Percentiles rank a stretch among this genome's conserved stretches.
phyloP scores from a whole-genome alignment of 345 rosid species.

The Angophora floribunda region DNA sequence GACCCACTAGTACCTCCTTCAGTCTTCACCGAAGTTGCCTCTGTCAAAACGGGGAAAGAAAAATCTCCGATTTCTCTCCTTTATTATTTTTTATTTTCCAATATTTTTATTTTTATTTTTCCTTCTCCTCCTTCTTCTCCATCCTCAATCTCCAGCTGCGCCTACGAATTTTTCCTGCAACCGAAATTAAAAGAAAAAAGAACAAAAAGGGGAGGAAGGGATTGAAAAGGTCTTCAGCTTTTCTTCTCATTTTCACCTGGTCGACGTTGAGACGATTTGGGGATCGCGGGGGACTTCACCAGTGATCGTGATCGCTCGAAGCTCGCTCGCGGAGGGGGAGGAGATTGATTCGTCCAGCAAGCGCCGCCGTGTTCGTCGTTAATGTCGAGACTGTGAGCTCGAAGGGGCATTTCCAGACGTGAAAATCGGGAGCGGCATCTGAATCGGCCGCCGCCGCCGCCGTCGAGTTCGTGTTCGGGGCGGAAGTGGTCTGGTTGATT shows the following conservation, averaged over 20 bases:
- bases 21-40: neutral
- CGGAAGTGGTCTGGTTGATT: neutral
- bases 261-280: neutral
- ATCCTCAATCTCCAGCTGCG: neutral
- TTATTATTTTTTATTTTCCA: neutral
- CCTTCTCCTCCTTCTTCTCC: neutral
- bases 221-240: neutral
- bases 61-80: neutral
- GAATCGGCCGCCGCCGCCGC: neutral
- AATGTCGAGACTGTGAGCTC: neutral
- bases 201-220: neutral
- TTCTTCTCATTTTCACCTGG: neutral
- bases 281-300: neutral
- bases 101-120: neutral
- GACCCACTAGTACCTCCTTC: neutral
- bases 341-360: neutral
- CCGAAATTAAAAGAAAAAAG: neutral
- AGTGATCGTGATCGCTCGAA: neutral
- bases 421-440: neutral
- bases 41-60: neutral
- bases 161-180: neutral
- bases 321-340: neutral
- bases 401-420: neutral
- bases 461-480: neutral
- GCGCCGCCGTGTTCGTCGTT: neutral